A percentile compares a stretch with the other conserved stretches of the same genome.
Conservation (phyloP, 2,329 filamentous ascomycete genomes). For the Calonectria pseudoturangicola region DNA sequence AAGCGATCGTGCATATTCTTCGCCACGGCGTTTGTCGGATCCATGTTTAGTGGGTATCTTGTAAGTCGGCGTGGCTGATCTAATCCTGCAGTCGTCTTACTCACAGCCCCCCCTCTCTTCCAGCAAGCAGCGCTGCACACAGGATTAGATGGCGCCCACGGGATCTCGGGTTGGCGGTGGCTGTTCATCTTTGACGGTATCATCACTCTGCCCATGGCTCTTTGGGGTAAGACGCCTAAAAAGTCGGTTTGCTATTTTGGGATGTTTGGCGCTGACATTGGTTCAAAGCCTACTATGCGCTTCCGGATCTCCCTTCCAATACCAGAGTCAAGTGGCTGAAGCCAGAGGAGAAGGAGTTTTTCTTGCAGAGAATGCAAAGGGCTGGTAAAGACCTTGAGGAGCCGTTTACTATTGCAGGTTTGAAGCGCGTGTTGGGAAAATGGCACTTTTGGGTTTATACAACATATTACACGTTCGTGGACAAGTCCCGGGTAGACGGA, state of each 20-base stretch:
- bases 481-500: not conserved
- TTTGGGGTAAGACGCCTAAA: constrained; percentile 4
- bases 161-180: constrained; percentile 22
- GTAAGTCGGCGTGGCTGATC: constrained; percentile 17
- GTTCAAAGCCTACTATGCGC: constrained; percentile 1
- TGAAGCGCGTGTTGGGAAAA: not conserved
- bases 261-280: not conserved
- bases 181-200: constrained; percentile 24
- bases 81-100: constrained; percentile 12
- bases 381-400: not conserved
- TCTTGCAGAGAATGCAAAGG: constrained; percentile 10
- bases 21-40: constrained; percentile 15
- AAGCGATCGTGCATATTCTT: constrained; percentile 23
- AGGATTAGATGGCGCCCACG: constrained; percentile 15
- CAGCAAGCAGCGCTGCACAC: constrained; percentile 20
- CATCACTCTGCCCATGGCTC: constrained; percentile 12
- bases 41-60: constrained; percentile 22
- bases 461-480: constrained; percentile 5
- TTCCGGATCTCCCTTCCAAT: constrained; percentile 19
- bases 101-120: constrained; percentile 1
- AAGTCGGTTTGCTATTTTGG: not conserved
- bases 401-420: constrained; percentile 10
- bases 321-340: constrained; percentile 16
- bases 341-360: constrained; percentile 17
- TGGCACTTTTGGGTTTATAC: constrained; percentile 22